Evolutionary conservation across 305 asterid species (phyloP).

Genomic region (Plantago coronopus): DNA sequence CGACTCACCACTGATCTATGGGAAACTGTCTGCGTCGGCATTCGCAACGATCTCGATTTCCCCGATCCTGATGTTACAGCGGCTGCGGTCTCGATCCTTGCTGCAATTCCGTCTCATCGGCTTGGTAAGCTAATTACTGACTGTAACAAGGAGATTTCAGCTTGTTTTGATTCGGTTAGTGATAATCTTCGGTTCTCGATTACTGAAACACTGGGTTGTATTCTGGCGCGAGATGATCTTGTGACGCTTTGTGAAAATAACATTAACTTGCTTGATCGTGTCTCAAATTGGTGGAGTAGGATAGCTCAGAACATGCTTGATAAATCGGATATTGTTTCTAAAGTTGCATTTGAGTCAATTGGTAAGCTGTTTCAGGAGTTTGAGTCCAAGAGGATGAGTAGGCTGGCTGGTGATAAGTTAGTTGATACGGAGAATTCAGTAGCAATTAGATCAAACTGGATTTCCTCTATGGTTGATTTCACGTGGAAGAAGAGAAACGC

Average conservation of each 20-base stretch:
- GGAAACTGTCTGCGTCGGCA: slow-evolving; percentile 75
- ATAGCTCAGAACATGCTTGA: slow-evolving; percentile 78
- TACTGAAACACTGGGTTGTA: slow-evolving; percentile 81
- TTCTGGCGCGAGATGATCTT: slow-evolving; percentile 81
- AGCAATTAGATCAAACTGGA: slow-evolving; percentile 82
- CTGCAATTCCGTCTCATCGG: slow-evolving; percentile 81
- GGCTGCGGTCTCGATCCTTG: slow-evolving; percentile 78
- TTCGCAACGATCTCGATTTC: slow-evolving; percentile 74
- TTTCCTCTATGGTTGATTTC: slow-evolving; percentile 70
- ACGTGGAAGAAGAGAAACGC: slow-evolving; percentile 69
- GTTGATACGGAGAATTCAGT: slow-evolving; percentile 80
- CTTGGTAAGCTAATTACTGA: slow-evolving; percentile 76
- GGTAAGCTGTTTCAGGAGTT: slow-evolving; percentile 84
- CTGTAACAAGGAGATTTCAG: slow-evolving; percentile 65
- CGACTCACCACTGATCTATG: slow-evolving; percentile 83
- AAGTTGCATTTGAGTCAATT: slow-evolving; percentile 74
- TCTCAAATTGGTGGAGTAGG: slow-evolving; percentile 78
- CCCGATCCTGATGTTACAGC: slow-evolving; percentile 92
- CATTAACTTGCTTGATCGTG: slow-evolving; percentile 71
- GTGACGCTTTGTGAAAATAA: slow-evolving; percentile 77
- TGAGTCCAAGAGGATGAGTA: slow-evolving; percentile 82
- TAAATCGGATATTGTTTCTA: slow-evolving; percentile 63
- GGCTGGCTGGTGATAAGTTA: slow-evolving; percentile 84
- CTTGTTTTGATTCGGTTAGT: slow-evolving; percentile 69
- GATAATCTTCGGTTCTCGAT: slow-evolving; percentile 72